These are phyloP conservation scores for Lithocarpus polystachyus DNA, from an alignment of 306 rosid species.

Conservation along the genomic window DNA sequence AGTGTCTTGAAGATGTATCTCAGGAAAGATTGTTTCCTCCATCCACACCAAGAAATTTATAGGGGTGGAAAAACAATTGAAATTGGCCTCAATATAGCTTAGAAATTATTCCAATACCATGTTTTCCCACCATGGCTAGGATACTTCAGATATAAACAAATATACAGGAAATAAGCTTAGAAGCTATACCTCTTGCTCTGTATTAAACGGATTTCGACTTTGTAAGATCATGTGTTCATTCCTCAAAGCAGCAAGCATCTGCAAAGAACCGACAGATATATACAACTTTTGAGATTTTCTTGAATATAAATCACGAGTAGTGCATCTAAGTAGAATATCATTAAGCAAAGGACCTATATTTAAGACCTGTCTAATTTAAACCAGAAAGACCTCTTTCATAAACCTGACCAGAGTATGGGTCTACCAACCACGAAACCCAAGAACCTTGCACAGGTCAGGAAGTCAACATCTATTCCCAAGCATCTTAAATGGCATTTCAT, in stretches of 20 bases:
- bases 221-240: conserved; percentile 55
- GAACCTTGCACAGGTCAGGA: background rate
- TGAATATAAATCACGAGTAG: background rate
- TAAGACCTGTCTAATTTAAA: conserved; percentile 16
- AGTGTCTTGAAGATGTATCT: background rate
- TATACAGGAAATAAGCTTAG: background rate
- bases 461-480: conserved; percentile 7
- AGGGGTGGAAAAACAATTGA: background rate
- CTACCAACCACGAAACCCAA: background rate
- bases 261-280: conserved; percentile 32
- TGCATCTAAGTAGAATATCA: conserved; percentile 20
- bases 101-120: background rate
- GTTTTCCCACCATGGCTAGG: background rate
- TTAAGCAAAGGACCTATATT: conserved; percentile 16
- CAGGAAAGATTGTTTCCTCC: background rate
- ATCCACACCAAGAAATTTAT: background rate
- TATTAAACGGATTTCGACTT: conserved; percentile 67
- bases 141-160: background rate
- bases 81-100: background rate
- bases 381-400: background rate
- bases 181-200: conserved; percentile 79
- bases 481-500: conserved; percentile 6
- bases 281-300: background rate
- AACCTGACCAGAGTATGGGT: background rate
- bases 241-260: conserved; percentile 90